Base-by-base conservation (phyloP, 345 rosid genomes). In the Laguncularia racemosa region DNA sequence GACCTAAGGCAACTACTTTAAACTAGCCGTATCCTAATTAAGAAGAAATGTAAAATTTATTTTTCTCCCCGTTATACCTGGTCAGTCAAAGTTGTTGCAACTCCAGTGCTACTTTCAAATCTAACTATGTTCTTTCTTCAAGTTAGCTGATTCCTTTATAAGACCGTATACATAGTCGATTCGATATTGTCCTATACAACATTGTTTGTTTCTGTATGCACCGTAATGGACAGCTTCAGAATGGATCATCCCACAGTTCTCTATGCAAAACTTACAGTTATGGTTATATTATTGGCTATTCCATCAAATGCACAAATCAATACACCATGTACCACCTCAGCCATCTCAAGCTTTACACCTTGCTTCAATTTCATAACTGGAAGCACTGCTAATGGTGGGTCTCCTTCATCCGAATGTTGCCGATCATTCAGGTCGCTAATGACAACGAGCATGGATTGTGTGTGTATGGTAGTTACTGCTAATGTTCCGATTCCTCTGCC, bases 361-460 rank as follows among this genome's bases (percentile, higher is more conserved):
- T 92, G 95, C 75, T 57, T 86, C 53, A 89, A 77, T 56, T 92
- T 76, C 62, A 46, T 89, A 46, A 89, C 98, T 0, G 95, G 98
- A 55, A 89, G 98, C 67, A 71, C 57, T 56, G 58, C 56, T 59
- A 83, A 83, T 12, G 88, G 86, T 16, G 9, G 69, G 12, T 59
- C 88, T 6, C 96, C 96, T 16, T 73, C 91, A 15, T 50, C 60
- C n/a, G 65, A 68, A 28, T 92, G 98, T 56, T 89, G 98, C 67
- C 58, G 61, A 58, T 62, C 91, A 14, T 66, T 92, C 16, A 79
- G 72, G 73, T 61, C 83, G 11, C 60, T 89, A 50, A 67, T 67
- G 74, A 66, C 73, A 57, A 68, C 60, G 1, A 77, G 85, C 52
- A 56, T 66, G 73, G 88, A 81, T 18, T 92, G 98, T 67, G 67